phyloP scores from a whole-genome alignment of 108 stramenopile genomes.

The Schizochytrium sp. region DNA sequence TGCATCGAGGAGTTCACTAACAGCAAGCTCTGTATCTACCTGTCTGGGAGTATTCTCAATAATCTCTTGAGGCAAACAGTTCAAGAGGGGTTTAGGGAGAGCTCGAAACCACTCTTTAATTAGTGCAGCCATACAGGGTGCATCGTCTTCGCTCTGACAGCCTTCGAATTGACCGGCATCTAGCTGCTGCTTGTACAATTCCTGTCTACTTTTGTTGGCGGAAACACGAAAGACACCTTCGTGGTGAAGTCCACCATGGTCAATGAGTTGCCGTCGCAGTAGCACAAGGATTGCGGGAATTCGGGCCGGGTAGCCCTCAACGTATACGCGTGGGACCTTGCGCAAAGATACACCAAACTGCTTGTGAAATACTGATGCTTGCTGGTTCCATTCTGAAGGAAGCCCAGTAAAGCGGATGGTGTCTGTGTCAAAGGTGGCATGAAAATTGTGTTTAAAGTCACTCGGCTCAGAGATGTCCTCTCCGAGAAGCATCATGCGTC shows the following conservation, averaged over 20 bases:
- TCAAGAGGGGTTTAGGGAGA: constrained; percentile 9
- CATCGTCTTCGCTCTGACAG: background rate
- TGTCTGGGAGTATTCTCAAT: background rate
- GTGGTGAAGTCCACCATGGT: constrained; percentile 4
- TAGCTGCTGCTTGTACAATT: constrained; percentile 23
- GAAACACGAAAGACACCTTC: constrained; percentile 54
- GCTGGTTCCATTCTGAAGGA: constrained; percentile 22
- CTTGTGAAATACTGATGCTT: background rate
- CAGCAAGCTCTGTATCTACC: background rate
- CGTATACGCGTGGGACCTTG: constrained; percentile 40
- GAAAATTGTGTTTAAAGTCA: constrained; percentile 2
- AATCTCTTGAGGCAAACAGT: background rate
- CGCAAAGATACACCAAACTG: constrained; percentile 2
- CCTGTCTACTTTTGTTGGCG: background rate
- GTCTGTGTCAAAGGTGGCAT: constrained; percentile 45
- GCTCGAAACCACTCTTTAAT: constrained; percentile 57
- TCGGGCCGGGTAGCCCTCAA: constrained; percentile 17
- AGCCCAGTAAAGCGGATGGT: background rate
- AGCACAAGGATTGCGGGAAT: constrained; percentile 46
- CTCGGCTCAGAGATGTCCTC: constrained; percentile 45
- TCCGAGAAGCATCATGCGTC: background rate
- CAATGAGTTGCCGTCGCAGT: background rate
- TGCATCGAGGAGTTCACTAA: background rate
- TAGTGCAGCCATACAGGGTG: constrained; percentile 51
- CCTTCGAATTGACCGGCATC: constrained; percentile 32